Conservation (phyloP, 2,329 filamentous ascomycete species). For the Ceratocystis cubensis region DNA sequence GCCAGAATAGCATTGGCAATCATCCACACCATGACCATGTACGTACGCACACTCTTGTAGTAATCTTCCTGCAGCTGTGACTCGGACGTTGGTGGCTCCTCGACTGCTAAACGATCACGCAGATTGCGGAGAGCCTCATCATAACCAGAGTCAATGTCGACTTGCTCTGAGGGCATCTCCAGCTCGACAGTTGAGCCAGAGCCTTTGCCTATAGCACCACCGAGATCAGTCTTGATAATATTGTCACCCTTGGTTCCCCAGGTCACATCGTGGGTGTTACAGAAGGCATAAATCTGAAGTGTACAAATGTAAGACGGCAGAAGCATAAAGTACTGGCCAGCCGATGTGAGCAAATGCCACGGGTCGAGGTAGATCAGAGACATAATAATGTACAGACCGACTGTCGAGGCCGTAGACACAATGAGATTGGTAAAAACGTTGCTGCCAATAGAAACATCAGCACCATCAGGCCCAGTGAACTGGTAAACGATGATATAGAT, state of each 20-base stretch:
- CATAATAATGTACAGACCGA: constrained; percentile 93
- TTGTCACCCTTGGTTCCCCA: constrained; percentile 99
- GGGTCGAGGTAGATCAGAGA: constrained; percentile 93
- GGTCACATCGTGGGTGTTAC: constrained; percentile 96
- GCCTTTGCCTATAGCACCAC: constrained; percentile 66
- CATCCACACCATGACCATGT: constrained; percentile 96
- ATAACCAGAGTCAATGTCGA: constrained; percentile 95
- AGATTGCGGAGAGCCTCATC: constrained; percentile 95
- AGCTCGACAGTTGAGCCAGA: constrained; percentile 65
- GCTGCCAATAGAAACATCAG: constrained; percentile 53
- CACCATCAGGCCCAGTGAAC: constrained; percentile 42
- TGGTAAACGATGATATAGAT: constrained; percentile 84
- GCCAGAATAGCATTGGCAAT: constrained; percentile 80
- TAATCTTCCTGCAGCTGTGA: constrained; percentile 92
- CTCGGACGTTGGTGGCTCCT: constrained; percentile 49
- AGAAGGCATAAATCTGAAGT: constrained; percentile 95
- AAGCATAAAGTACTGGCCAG: constrained; percentile 82
- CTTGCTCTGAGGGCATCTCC: constrained; percentile 94
- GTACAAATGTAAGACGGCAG: constrained; percentile 93
- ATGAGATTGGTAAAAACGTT: constrained; percentile 94
- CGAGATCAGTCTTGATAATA: constrained; percentile 81
- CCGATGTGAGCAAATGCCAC: constrained; percentile 97
- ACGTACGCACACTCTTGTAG: constrained; percentile 91
- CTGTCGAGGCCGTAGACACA: constrained; percentile 73
- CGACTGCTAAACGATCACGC: constrained; percentile 79